Evolutionary conservation across 768 basidiomycete genomes (phyloP), one percentile per base, ranked within the genome.

Genomic region (Kwoniella botswanensis): DNA sequence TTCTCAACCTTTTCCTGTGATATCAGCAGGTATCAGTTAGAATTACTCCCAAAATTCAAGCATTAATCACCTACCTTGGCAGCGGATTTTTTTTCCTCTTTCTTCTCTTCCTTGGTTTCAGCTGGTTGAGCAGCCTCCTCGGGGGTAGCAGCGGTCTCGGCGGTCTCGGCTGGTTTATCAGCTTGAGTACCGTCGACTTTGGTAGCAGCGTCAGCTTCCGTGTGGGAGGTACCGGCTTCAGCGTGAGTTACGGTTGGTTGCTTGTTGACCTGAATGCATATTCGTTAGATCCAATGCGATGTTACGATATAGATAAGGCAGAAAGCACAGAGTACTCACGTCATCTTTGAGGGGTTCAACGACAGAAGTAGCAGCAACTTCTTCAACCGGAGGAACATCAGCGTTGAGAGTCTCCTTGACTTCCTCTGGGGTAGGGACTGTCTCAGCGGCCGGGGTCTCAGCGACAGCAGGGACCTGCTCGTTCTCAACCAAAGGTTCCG

Each of bases 1-100:
- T 79, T 79, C 68, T 82, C 81, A 46, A 72, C 90, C 86, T 92
- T 92, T 60, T 81, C 80, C 79, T 81, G 42, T 42, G 42, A 7
- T 41, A 59, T 5, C 52, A 12, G 53, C 0, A 41, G 15, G 50
- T 13, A 50, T 54, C 35, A 35, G 35, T 35, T 7, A 35, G 6
- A 7, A 35, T 35, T 35, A 7, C 35, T 7, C 35, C 35, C 35
- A 35, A 35, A 35, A 35, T 35, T 1, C 5, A 35, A 35, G 35
- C 35, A 35, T 35, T 7, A 9, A 35, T 63, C 68, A 86, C 79
- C 62, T n/a, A 80, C 76, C 69, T 77, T 74, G 62, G 55, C 70
- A 35, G 69, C 63, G 24, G 57, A 50, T 70, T 78, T 76, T 59
- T 77, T 79, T 73, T 79, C 74, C 66, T 81, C 82, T 70, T 71